Evolutionary conservation across 2,329 filamentous ascomycete species (phyloP), one percentile per base, ranked within the genome.

Genomic region (Epichloe gansuensis): DNA sequence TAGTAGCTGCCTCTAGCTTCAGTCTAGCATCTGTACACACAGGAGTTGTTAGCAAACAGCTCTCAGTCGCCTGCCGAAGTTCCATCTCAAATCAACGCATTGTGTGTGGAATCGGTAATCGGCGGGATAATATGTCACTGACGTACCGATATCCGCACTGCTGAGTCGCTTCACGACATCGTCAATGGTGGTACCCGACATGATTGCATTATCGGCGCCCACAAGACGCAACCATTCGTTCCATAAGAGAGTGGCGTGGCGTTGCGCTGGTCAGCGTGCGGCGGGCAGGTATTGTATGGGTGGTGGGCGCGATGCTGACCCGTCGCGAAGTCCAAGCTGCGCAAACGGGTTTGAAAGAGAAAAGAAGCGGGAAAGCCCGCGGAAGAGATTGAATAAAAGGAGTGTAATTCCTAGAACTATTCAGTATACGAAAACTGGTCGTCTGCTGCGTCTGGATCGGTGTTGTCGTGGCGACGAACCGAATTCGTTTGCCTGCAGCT

Each of bases 1-100:
- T 86, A 50, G 85, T 83, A 56, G 91, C 89, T 58, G 90, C 83
- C 62, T 89, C 88, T 56, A 86, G 80, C 72, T 91, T 94, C 54
- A 82, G 72, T 72, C 88, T 88, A 54, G 85, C 72, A 73, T 97
- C 93, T 95, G 42, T 21, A 56, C 17, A 54, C 25, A 51, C 58
- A 43, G 54, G 53, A 44, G 3, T 3, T 15, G 41, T 51, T 23
- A 51, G 49, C n/a, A 9, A 31, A 5, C 11, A 34, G 21, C 25
- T 25, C 31, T 34, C 11, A 46, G 9, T 28, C 28, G 25, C 17
- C 13, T 8, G 5, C 8, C 15, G 8, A 43, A 50, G 25, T 46
- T 9, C 21, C 21, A 23, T 23, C 31, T 21, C 34, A 5, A 41
- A 11, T 17, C 9, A 31, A 31, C 31, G 31, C 31, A 11, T 25